phyloP scores from a whole-genome alignment of 1,284 basidiomycete genomes.

The Trichosporon sp. region DNA sequence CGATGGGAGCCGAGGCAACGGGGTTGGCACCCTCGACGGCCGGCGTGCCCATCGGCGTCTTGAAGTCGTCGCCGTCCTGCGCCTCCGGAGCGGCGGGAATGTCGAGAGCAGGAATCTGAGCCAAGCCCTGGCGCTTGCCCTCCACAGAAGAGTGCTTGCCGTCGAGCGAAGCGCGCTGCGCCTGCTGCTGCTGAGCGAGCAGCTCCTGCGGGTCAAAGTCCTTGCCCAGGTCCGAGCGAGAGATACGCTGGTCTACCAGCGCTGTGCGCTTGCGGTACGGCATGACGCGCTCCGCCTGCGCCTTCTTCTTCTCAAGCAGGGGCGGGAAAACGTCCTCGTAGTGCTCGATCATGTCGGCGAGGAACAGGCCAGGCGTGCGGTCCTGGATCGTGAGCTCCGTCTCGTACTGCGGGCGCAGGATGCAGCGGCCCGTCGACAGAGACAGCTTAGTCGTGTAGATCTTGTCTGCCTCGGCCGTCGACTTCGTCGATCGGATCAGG shows the following conservation, averaged over 20 bases:
- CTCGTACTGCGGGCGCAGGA: conserved; percentile 76
- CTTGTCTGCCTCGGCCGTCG: conserved; percentile 60
- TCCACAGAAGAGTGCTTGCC: neutral
- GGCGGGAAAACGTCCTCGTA: conserved; percentile 72
- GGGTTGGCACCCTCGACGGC: neutral
- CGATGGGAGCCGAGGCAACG: neutral
- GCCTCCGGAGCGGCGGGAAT: too few species aligned
- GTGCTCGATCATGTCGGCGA: conserved; percentile 75
- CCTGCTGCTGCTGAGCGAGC: conserved; percentile 43
- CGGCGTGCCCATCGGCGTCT: neutral
- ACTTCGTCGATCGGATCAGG: conserved; percentile 62
- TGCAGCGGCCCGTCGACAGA: conserved; percentile 72
- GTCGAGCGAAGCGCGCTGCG: conserved; percentile 16
- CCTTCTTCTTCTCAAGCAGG: conserved; percentile 73
- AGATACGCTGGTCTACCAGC: conserved; percentile 76
- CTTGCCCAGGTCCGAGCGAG: conserved; percentile 53
- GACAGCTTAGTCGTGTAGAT: conserved; percentile 80
- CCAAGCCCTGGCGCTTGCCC: too few species aligned
- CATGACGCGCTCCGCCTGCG: conserved; percentile 72
- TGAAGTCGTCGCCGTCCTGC: neutral
- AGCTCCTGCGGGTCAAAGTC: conserved; percentile 49
- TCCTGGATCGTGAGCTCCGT: conserved; percentile 76
- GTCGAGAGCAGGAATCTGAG: too few species aligned
- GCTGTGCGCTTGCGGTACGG: conserved; percentile 80
- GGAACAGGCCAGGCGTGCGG: conserved; percentile 70